Conservation (phyloP, 805 yeast genomes). For the Maudiozyma pseudohumilis region DNA sequence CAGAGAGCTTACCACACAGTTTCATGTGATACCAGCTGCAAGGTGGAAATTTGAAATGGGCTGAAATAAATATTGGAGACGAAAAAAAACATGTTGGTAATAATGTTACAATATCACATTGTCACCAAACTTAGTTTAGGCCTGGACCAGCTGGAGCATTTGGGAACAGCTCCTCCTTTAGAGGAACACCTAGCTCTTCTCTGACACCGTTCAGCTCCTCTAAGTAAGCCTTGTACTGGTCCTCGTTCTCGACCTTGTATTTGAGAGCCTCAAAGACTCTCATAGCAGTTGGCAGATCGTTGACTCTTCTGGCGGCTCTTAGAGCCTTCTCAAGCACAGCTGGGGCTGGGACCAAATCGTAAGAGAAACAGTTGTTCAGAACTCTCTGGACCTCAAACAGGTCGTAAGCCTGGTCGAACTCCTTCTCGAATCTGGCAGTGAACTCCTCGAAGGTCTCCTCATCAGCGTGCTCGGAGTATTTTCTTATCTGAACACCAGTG, state of each 20-base stretch:
- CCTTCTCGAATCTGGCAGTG: conserved; percentile 84
- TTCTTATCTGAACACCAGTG: conserved; percentile 35
- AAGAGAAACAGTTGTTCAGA: conserved; percentile 94
- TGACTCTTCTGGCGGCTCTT: conserved; percentile 97
- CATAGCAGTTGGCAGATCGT: conserved; percentile 97
- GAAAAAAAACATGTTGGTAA: too few species aligned
- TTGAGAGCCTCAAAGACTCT: conserved; percentile 96
- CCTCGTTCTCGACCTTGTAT: conserved; percentile 89
- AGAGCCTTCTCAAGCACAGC: conserved; percentile 90
- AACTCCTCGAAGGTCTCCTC: conserved; percentile 94
- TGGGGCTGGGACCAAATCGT: conserved; percentile 98
- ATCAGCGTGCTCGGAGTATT: conserved; percentile 70
- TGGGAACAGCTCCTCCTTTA: conserved; percentile 80
- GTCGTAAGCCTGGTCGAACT: conserved; percentile 89
- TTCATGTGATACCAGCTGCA: too few species aligned
- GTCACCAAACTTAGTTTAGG: conserved; percentile 1
- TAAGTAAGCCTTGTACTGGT: conserved; percentile 91
- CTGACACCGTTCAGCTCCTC: conserved; percentile 88
- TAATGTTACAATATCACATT: neutral
- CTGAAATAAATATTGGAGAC: too few species aligned
- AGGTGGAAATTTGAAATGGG: too few species aligned
- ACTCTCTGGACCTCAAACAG: conserved; percentile 86
- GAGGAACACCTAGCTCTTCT: conserved; percentile 84
- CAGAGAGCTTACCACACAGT: neutral
- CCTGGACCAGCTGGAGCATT: conserved; percentile 18